Evolutionary conservation across 2,329 filamentous ascomycete genomes (phyloP).

Genomic region (Nemania abortiva): DNA sequence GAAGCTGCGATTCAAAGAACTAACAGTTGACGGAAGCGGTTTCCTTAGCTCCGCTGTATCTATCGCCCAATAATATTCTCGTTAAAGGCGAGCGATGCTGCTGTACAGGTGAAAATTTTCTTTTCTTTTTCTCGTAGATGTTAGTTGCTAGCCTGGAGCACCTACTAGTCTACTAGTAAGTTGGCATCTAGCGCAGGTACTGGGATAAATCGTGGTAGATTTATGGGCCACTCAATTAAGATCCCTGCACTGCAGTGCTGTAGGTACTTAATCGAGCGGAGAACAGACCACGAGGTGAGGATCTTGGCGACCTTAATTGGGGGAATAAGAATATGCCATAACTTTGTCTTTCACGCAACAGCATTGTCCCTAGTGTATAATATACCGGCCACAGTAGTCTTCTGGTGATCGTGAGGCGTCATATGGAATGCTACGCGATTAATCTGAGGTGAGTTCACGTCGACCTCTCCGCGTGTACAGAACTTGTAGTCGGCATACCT

Average conservation of each 20-base stretch:
- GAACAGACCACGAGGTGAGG: not conserved
- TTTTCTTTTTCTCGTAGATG: not conserved
- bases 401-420: too few species aligned
- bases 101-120: slow-evolving; percentile 2
- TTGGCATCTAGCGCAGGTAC: not conserved
- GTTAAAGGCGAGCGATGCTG: not conserved
- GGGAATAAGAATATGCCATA: too few species aligned
- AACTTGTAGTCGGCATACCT: not conserved
- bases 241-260: slow-evolving; percentile 7
- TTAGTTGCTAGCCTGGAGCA: not conserved
- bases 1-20: not conserved
- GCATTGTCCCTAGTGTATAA: too few species aligned
- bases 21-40: not conserved
- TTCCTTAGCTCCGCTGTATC: not conserved
- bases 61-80: not conserved
- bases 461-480: too few species aligned
- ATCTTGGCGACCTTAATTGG: too few species aligned
- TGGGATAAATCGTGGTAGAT: slow-evolving; percentile 17
- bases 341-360: too few species aligned
- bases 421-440: too few species aligned
- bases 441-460: too few species aligned
- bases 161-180: not conserved
- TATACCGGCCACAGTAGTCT: too few species aligned
- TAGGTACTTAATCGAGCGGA: slow-evolving; percentile 16
- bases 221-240: slow-evolving; percentile 27